phyloP scores from a whole-genome alignment of 805 yeast genomes.

The Geotrichum ghanense region DNA sequence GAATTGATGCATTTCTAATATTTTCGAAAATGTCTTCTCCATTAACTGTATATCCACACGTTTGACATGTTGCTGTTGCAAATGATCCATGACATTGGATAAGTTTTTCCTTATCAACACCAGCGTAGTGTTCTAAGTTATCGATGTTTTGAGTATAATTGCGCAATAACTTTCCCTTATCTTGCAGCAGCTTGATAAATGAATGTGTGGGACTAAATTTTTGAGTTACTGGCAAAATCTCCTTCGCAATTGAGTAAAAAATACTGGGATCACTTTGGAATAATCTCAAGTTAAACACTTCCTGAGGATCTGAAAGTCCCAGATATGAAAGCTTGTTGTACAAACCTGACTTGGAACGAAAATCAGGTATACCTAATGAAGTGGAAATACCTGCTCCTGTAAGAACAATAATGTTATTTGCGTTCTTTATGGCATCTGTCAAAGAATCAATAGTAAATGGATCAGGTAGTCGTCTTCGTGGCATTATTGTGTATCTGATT shows the following conservation, averaged over 20 bases:
- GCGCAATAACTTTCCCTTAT: slow-evolving; percentile 63
- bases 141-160: slow-evolving; percentile 90
- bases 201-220: slow-evolving; percentile 66
- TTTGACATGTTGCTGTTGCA: slow-evolving; percentile 74
- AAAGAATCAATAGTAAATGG: slow-evolving; percentile 45
- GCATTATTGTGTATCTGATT: slow-evolving; percentile 20
- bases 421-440: slow-evolving; percentile 37
- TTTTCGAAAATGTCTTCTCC: slow-evolving; percentile 56
- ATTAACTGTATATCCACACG: slow-evolving; percentile 54
- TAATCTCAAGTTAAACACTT: slow-evolving; percentile 66
- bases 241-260: slow-evolving; percentile 77
- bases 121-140: slow-evolving; percentile 73
- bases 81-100: slow-evolving; percentile 93
- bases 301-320: slow-evolving; percentile 80
- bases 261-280: slow-evolving; percentile 68
- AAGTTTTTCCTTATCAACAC: slow-evolving; percentile 50
- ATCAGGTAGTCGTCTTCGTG: slow-evolving; percentile 15
- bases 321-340: slow-evolving; percentile 56
- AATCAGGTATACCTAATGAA: slow-evolving; percentile 83
- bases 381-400: slow-evolving; percentile 95
- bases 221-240: slow-evolving; percentile 63
- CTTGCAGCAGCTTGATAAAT: slow-evolving; percentile 63
- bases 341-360: slow-evolving; percentile 79
- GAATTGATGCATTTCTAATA: slow-evolving; percentile 48
- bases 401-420: slow-evolving; percentile 55